Base-by-base conservation (phyloP, 2,329 filamentous ascomycete genomes). In the Teratosphaeria destructans region DNA sequence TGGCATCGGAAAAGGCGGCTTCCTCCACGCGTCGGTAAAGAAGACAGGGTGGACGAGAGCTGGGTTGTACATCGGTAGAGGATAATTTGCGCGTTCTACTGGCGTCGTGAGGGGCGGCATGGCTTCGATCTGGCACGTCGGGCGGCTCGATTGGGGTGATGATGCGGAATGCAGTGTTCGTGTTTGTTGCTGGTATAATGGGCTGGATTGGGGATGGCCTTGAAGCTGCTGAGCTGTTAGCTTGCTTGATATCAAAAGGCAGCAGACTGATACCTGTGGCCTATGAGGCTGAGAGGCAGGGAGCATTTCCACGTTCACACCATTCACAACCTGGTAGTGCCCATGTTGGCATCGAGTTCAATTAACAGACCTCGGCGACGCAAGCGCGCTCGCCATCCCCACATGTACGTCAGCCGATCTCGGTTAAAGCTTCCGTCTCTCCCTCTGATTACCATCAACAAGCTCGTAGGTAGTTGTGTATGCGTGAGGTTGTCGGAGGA, bases 31-130 rank as follows among this genome's bases (percentile, higher is more conserved):
- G 34, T 82, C 77, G 0, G 87, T 88, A 75, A 91, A 90, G 74
- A 92, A 92, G 1, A 90, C 88, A 0, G 88, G 88, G 65, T 92
- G 88, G 29, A 82, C 76, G 47, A 78, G 78, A 1, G 87, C 83
- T 10, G 82, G 76, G 70, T 87, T 80, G 68, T 80, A 81, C 5
- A 64, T 16, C 11, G 59, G 54, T 8, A 67, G 29, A 16, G 54
- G 8, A 3, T 49, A n/a, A 19, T 23, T 49, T n/a, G 59, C 7
- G 23, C 12, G 59, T 5, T 47, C 19, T 37, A 59, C n/a, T 39
- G 59, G 34, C 27, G 55, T 59, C 54, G 59, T 62, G 57, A 58
- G 64, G 26, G 60, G 76, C 14, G 78, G 77, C 74, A 80, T 79
- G 29, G 78, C 77, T 74, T 81, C 76, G 19, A 80, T 73, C 60